Conservation (phyloP, 306 rosid genomes). For the Cyamopsis tetragonoloba region DNA sequence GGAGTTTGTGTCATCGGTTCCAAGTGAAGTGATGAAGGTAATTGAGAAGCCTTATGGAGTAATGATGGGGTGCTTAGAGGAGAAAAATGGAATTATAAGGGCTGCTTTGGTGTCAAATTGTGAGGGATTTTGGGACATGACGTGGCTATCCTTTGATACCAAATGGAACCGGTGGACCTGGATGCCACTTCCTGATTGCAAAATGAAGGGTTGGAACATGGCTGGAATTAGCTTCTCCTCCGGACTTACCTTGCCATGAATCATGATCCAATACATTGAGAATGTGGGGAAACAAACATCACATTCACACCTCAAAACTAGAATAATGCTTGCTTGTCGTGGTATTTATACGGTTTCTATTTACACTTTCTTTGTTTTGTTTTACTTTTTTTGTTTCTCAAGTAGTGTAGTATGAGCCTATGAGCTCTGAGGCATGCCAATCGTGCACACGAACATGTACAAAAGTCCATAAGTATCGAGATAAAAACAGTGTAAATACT, state of each 20-base stretch:
- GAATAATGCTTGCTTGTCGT: not conserved
- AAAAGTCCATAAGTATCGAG: not conserved
- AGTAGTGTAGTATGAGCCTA: not conserved
- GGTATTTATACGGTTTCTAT: not conserved
- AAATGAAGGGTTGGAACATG: conserved; percentile 59
- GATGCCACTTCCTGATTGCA: conserved; percentile 55
- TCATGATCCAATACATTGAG: conserved; percentile 12
- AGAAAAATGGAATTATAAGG: conserved; percentile 38
- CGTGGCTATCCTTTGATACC: conserved; percentile 41
- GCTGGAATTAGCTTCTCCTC: conserved; percentile 63
- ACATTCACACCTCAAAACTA: not conserved
- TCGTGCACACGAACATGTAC: not conserved
- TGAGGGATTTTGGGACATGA: conserved; percentile 55
- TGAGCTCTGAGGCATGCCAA: not conserved
- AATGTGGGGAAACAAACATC: conserved; percentile 21
- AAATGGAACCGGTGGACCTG: conserved; percentile 33
- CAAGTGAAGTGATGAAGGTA: conserved; percentile 22
- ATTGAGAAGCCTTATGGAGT: conserved; percentile 50
- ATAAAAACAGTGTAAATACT: not conserved
- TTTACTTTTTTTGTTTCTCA: too few relatives aligned
- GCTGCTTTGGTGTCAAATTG: conserved; percentile 49
- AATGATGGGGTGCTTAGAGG: conserved; percentile 67
- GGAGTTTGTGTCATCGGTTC: conserved; percentile 41
- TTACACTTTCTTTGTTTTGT: not conserved
- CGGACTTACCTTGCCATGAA: conserved; percentile 43